Percentiles rank a stretch among this genome's conserved stretches.
Conservation (phyloP, 2,329 filamentous ascomycete species). For the Biscogniauxia sp. region DNA sequence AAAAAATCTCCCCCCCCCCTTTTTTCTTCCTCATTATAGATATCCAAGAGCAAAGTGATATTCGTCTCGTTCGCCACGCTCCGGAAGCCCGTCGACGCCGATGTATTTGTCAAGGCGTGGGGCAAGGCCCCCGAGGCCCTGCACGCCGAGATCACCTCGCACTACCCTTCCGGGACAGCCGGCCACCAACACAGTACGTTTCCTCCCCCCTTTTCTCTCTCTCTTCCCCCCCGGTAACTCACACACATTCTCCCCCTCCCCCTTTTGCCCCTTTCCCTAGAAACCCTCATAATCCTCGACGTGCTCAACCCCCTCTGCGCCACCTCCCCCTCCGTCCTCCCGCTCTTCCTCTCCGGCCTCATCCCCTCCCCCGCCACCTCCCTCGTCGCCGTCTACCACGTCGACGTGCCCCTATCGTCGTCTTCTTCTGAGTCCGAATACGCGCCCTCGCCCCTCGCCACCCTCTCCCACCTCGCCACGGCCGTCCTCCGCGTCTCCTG, state of each 20-base stretch:
- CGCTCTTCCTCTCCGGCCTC: conserved; percentile 67
- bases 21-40: conserved; percentile 35
- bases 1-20: not conserved
- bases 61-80: conserved; percentile 78
- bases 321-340: conserved; percentile 54
- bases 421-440: conserved; percentile 48
- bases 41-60: conserved; percentile 66
- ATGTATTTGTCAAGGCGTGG: conserved; percentile 64
- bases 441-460: conserved; percentile 66
- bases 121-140: conserved; percentile 58
- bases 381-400: conserved; percentile 78
- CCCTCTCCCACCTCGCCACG: conserved; percentile 84
- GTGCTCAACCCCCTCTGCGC: conserved; percentile 67
- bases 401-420: conserved; percentile 68
- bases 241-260: conserved; percentile 12
- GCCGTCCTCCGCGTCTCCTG: conserved; percentile 73
- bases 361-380: conserved; percentile 66
- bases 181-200: conserved; percentile 44
- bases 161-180: conserved; percentile 42
- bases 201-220: conserved; percentile 3
- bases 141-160: conserved; percentile 56
- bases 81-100: conserved; percentile 59
- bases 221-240: not conserved
- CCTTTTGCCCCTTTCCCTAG: conserved; percentile 38
- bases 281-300: conserved; percentile 75